Conservation (phyloP, 768 basidiomycete genomes). For the Lactifluus hygrophoroides region DNA sequence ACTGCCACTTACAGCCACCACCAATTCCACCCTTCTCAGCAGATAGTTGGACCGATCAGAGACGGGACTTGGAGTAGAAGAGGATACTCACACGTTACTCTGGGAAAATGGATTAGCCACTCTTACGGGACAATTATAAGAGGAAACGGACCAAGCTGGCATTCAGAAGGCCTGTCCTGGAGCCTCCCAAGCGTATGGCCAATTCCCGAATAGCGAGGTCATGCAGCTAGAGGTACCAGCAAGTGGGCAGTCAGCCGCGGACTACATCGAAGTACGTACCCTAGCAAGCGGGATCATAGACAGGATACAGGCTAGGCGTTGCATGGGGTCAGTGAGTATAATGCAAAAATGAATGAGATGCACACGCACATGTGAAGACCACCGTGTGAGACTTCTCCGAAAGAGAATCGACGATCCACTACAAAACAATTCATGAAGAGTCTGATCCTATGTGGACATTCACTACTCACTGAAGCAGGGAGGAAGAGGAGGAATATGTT, state of each 20-base stretch:
- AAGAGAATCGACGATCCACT: constrained; percentile 52
- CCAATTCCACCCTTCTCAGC: constrained; percentile 42
- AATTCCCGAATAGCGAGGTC: constrained; percentile 70
- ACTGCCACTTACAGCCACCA: constrained; percentile 53
- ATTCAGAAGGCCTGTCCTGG: constrained; percentile 71
- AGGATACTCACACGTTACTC: constrained; percentile 55
- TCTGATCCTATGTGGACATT: not conserved
- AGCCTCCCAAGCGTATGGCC: constrained; percentile 64
- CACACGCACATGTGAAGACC: constrained; percentile 51
- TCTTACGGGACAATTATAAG: not conserved
- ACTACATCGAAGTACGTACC: constrained; percentile 29
- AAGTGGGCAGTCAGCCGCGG: not conserved
- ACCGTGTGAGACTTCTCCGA: constrained; percentile 42
- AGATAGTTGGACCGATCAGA: not conserved
- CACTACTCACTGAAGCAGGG: constrained; percentile 56
- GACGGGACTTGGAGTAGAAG: not conserved
- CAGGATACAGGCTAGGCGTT: constrained; percentile 46
- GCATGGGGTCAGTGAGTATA: not conserved
- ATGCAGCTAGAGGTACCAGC: constrained; percentile 43
- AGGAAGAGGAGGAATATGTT: constrained; percentile 59
- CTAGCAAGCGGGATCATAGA: constrained; percentile 75
- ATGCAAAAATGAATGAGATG: not conserved
- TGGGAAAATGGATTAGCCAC: constrained; percentile 26
- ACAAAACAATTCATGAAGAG: not conserved
- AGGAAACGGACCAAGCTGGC: constrained; percentile 56